Conservation (phyloP, 352 stramenopile species). For the Globisporangium okanoganense region DNA sequence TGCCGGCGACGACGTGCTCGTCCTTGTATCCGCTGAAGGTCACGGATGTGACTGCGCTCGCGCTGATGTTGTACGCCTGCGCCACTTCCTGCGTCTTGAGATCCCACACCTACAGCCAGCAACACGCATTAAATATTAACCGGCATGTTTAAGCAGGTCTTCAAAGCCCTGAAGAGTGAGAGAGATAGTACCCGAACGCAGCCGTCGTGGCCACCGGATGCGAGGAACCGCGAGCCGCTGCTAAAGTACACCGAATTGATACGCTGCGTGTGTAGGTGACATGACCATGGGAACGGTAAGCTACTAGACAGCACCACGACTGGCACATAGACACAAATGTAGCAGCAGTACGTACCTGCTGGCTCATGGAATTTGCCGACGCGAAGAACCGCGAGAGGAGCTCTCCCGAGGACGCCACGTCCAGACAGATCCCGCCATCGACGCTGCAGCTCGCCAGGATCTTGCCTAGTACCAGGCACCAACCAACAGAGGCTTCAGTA, state of each 20-base stretch:
- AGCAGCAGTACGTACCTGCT: conserved; percentile 29
- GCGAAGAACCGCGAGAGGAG: conserved; percentile 65
- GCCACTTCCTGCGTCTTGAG: conserved; percentile 72
- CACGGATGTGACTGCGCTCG: conserved; percentile 58
- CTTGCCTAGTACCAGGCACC: conserved; percentile 24
- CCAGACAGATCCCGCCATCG: conserved; percentile 54
- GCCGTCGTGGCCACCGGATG: conserved; percentile 50
- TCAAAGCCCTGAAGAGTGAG: too few species aligned
- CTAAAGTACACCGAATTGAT: conserved; percentile 71
- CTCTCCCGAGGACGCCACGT: conserved; percentile 51
- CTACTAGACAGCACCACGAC: not conserved
- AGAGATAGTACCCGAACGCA: conserved; percentile 32
- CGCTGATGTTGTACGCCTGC: conserved; percentile 59
- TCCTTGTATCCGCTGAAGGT: conserved; percentile 73
- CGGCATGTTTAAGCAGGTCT: too few species aligned
- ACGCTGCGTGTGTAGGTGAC: conserved; percentile 24
- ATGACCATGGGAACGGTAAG: not conserved
- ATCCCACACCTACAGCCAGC: conserved; percentile 46
- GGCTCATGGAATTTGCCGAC: conserved; percentile 29
- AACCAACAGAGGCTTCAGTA: not conserved
- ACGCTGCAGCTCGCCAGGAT: conserved; percentile 63
- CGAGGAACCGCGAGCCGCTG: conserved; percentile 64
- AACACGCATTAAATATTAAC: too few species aligned
- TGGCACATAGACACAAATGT: too few species aligned
- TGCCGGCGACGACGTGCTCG: conserved; percentile 67